Conservation (phyloP, 1,139 yeast genomes). For the Entelexis paramagnoliae region DNA sequence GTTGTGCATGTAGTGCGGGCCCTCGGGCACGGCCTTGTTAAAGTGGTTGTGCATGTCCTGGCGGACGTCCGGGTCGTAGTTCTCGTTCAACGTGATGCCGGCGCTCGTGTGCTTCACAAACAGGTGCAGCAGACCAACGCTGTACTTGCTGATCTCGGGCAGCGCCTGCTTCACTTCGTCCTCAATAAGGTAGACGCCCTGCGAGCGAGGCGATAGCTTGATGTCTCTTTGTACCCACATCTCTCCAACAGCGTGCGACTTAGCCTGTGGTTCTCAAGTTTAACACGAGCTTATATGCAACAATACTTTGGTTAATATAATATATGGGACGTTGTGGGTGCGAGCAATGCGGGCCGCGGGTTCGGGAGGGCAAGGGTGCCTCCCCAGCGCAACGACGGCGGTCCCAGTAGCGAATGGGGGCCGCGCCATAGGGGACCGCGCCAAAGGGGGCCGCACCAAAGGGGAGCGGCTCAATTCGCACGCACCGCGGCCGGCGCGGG, state of each 20-base stretch:
- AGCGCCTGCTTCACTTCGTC: conserved; percentile 48
- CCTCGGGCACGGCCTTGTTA: conserved; percentile 62
- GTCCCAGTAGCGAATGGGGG: neutral
- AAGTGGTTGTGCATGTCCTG: conserved; percentile 54
- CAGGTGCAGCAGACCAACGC: conserved; percentile 54
- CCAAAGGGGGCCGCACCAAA: too few relatives aligned
- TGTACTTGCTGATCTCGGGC: conserved; percentile 51
- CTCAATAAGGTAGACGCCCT: conserved; percentile 64
- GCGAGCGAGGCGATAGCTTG: conserved; percentile 46
- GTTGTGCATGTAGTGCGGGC: conserved; percentile 48
- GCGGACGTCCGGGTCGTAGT: conserved; percentile 71
- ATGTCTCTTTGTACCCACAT: conserved; percentile 41
- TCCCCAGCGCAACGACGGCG: neutral
- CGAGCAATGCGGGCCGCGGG: neutral
- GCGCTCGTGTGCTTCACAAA: conserved; percentile 75
- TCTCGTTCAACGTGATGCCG: conserved; percentile 64
- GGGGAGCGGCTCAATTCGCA: neutral
- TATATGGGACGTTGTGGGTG: neutral
- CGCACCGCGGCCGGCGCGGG: neutral
- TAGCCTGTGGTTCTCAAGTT: too few relatives aligned
- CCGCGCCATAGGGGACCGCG: neutral
- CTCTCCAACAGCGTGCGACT: too few relatives aligned
- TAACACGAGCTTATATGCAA: too few relatives aligned
- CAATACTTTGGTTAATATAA: neutral
- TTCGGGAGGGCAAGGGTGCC: conserved; percentile 3